Evolutionary conservation across 257 asterid genomes (phyloP).

Genomic region (Plantago ovata): DNA sequence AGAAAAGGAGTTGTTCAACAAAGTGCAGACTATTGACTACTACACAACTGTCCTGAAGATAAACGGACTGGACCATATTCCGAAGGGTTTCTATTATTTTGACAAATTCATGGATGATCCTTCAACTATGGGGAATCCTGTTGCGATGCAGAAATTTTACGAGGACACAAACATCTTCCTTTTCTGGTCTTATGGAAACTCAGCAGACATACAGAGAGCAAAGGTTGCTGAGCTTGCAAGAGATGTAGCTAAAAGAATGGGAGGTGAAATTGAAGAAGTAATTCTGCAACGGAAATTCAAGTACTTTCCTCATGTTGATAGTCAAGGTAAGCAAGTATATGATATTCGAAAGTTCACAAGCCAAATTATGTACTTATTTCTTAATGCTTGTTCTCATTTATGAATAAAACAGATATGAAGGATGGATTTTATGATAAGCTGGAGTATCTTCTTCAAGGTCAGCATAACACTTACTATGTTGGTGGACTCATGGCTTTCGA

Average conservation of each 20-base stretch:
- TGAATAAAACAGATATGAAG: slow-evolving; percentile 58
- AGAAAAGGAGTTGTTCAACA: slow-evolving; percentile 58
- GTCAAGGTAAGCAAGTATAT: slow-evolving; percentile 41
- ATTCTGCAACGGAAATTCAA: slow-evolving; percentile 64
- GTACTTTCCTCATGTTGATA: slow-evolving; percentile 74
- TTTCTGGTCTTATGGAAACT: slow-evolving; percentile 88
- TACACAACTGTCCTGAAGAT: slow-evolving; percentile 74
- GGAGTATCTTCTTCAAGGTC: slow-evolving; percentile 73
- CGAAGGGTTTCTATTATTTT: slow-evolving; percentile 80
- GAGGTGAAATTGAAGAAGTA: slow-evolving; percentile 46
- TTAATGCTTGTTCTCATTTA: background rate
- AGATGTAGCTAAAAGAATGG: slow-evolving; percentile 61
- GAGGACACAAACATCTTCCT: slow-evolving; percentile 51
- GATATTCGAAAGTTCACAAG: slow-evolving; percentile 1
- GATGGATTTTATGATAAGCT: slow-evolving; percentile 68
- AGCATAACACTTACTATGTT: slow-evolving; percentile 56
- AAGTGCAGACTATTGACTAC: slow-evolving; percentile 71
- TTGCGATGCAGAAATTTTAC: slow-evolving; percentile 80
- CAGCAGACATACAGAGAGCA: slow-evolving; percentile 45
- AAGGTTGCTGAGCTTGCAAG: slow-evolving; percentile 49
- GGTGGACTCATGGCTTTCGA: slow-evolving; percentile 94
- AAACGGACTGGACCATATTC: slow-evolving; percentile 65
- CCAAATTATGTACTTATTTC: background rate
- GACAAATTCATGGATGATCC: slow-evolving; percentile 75
- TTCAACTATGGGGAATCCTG: slow-evolving; percentile 65